Base-by-base conservation (phyloP, 2,329 filamentous ascomycete genomes). In the Calonectria hawksworthii region DNA sequence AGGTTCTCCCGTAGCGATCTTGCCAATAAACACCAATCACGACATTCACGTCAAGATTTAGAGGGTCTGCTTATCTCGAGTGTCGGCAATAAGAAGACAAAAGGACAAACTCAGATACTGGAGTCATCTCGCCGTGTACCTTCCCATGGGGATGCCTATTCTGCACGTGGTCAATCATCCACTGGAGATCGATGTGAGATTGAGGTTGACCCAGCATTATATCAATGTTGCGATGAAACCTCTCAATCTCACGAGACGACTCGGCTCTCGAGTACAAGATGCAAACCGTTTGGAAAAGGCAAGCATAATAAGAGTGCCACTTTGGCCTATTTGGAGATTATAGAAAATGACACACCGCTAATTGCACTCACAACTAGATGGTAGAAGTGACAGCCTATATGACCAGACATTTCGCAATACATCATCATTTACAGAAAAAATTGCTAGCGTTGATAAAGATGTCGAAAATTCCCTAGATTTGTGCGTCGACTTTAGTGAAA, bases 1-100 rank as follows among this genome's bases (percentile, higher is more conserved):
- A 41, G 52, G 28, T 68, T 68, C 28, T 68, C 66, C 8, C 51
- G 66, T 2, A 59, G 34, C 18, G 66, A 68, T 44, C 52, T 68
- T 10, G 66, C 51, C 0, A 68, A 34, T 7, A 68, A 68, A 26
- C 66, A 68, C 18, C 36, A 68, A 21, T 34, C 36, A n/a, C 66
- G 51, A 8, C 66, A 68, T 26, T 13, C 21, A n/a, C 61, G 38
- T 16, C 61, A 13, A 1, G 61, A 21, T 4, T 23, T 11, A 7
- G 38, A 30, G 21, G 13, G 38, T 14, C 47, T 32, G 10, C 23
- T 26, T 18, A 47, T 14, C 10, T 47, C 61, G 10, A 32, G 16
- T 30, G n/a, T 44, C 8, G 11, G 23, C 14, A 32, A 30, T n/a
- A 44, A n/a, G 5, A 23, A 32, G 21, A 26, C 21, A 10, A 47